Base-by-base conservation (phyloP, 2,329 filamentous ascomycete genomes). In the Boeremia lycopersici region DNA sequence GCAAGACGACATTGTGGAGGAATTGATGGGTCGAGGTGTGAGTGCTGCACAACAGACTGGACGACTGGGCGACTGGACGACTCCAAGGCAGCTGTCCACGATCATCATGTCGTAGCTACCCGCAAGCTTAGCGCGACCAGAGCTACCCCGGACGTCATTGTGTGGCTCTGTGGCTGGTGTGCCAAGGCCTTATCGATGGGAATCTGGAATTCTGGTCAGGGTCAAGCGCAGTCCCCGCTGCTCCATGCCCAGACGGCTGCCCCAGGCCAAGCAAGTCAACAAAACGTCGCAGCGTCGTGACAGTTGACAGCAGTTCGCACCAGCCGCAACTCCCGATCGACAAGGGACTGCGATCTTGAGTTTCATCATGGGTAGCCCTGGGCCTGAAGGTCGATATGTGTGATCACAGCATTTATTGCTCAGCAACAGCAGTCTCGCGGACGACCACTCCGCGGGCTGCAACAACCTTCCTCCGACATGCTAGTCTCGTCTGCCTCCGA, bases 1-100 rank as follows among this genome's bases (percentile, higher is more conserved):
- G 75, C 87, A 91, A 33, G 86, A 88, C 61, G 84, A 81, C 79
- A 89, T 81, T 49, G 60, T 69, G 54, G 25, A 34, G 40, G 38
- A 33, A 17, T 26, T 33, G 46, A 23, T 29, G 31, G 53, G 23
- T 39, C 34, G 26, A 30, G 23, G 38, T 31, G 36, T 26, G 35
- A 30, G 41, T 36, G 36, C 35, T 54, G 40, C 23, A 30, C 40
- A 41, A n/a, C 45, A 31, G 38, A 15, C 43, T 39, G n/a, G n/a
- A n/a, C n/a, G n/a, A n/a, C n/a, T n/a, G n/a, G 15, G 15, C 39
- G 46, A 38, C 45, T 8, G 40, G 35, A 30, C 17, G 15, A 36
- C 41, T 46, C 5, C 46, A 49, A 54, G 52, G 52, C 52, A 55
- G 38, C 52, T 31, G 35, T 40, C 36, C 44, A 34, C 29, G 38